Evolutionary conservation across 148 eudicot species (phyloP).

Genomic region (Chenopodium album): DNA sequence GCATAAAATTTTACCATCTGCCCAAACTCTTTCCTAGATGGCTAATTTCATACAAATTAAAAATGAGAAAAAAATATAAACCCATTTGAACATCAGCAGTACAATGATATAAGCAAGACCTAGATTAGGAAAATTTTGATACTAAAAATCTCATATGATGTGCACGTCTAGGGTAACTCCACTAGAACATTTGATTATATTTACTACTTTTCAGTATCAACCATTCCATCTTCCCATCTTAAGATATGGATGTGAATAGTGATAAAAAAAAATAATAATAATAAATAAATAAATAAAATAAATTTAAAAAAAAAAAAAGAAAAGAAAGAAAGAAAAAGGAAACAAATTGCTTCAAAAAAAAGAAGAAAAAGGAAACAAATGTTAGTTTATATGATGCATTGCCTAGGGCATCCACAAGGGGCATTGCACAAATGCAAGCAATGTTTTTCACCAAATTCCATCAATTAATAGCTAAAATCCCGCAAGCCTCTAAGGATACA

Average conservation of each 20-base stretch:
- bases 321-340: no score
- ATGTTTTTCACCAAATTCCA: neutral
- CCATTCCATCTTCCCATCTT: neutral
- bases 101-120: neutral
- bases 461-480: neutral
- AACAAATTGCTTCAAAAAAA: no score
- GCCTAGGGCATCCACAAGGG: neutral
- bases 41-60: constrained; percentile 43
- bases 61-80: neutral
- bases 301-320: no score
- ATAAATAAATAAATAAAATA: no score
- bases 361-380: neutral
- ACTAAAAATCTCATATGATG: neutral
- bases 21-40: constrained; percentile 95
- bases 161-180: neutral
- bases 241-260: neutral
- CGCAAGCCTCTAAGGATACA: no score
- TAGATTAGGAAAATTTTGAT: neutral
- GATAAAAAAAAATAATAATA: neutral
- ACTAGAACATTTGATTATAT: neutral
- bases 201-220: neutral
- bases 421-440: neutral
- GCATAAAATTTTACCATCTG: constrained; percentile 91
- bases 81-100: neutral
- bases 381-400: neutral